phyloP scores from a whole-genome alignment of 805 yeast species.

The Wickerhamiella kurtzmanii region DNA sequence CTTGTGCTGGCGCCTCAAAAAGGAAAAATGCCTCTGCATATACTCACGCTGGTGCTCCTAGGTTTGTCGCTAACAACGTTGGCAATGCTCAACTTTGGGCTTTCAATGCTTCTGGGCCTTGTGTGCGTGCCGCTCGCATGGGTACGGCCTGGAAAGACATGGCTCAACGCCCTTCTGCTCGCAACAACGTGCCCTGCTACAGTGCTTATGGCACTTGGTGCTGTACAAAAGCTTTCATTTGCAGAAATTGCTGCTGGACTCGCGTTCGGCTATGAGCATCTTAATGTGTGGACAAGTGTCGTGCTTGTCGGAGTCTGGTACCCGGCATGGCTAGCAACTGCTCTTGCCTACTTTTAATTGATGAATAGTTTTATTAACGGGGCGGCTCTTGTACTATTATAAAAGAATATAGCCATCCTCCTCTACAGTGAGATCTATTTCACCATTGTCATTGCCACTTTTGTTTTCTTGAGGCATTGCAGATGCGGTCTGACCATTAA shows the following conservation, averaged over 20 bases:
- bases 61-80: constrained; percentile 61
- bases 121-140: constrained; percentile 65
- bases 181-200: constrained; percentile 35
- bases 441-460: constrained; percentile 5
- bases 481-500: background rate
- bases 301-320: constrained; percentile 63
- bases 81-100: constrained; percentile 70
- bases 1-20: background rate
- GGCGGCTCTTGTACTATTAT: too few relatives aligned
- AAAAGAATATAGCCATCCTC: constrained; percentile 1
- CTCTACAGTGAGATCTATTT: constrained; percentile 4
- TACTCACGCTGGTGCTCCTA: constrained; percentile 42
- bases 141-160: constrained; percentile 28
- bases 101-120: constrained; percentile 60
- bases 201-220: constrained; percentile 25
- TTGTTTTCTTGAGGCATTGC: background rate
- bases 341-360: background rate
- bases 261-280: constrained; percentile 47
- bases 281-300: constrained; percentile 80
- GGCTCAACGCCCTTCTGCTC: constrained; percentile 19
- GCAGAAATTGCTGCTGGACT: constrained; percentile 38
- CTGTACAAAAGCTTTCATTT: constrained; percentile 23
- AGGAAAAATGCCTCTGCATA: constrained; percentile 23
- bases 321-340: constrained; percentile 55
- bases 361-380: too few relatives aligned